Evolutionary conservation across 1,284 basidiomycete genomes (phyloP).

Genomic region (Cutaneotrichosporon cutaneum): DNA sequence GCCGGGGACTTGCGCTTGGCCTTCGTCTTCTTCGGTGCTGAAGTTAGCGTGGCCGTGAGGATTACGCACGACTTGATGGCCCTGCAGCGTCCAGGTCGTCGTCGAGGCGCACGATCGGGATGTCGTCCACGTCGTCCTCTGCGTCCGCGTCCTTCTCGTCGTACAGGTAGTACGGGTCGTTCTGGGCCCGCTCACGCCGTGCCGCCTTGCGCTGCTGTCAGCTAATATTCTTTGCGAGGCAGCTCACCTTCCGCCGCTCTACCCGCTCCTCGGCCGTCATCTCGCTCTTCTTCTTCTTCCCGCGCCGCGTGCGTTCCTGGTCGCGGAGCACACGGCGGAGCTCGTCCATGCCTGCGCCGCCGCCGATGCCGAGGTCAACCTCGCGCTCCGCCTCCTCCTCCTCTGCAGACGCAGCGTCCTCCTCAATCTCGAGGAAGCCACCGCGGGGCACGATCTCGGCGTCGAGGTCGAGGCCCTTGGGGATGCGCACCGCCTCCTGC

Average conservation of each 20-base stretch:
- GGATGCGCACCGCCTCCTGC: slow-evolving; percentile 75
- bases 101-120: slow-evolving; percentile 79
- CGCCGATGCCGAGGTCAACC: slow-evolving; percentile 43
- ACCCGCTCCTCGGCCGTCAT: slow-evolving; percentile 46
- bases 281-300: slow-evolving; percentile 41
- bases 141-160: slow-evolving; percentile 59
- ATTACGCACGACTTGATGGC: slow-evolving; percentile 36
- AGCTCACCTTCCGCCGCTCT: slow-evolving; percentile 44
- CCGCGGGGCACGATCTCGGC: slow-evolving; percentile 68
- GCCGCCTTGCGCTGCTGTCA: slow-evolving; percentile 67
- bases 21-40: slow-evolving; percentile 7
- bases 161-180: slow-evolving; percentile 85
- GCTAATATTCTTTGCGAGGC: background rate
- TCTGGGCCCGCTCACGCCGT: slow-evolving; percentile 67
- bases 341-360: slow-evolving; percentile 52
- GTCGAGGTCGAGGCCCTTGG: slow-evolving; percentile 82
- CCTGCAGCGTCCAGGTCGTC: slow-evolving; percentile 23
- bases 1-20: slow-evolving; percentile 21
- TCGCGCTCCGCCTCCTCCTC: slow-evolving; percentile 44
- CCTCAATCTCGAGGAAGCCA: slow-evolving; percentile 48
- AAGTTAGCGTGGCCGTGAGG: background rate
- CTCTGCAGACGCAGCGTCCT: slow-evolving; percentile 30
- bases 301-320: slow-evolving; percentile 51
- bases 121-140: slow-evolving; percentile 72
- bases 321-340: slow-evolving; percentile 51